phyloP scores from a whole-genome alignment of 768 basidiomycete genomes.

The Paxillus rubicundulus region DNA sequence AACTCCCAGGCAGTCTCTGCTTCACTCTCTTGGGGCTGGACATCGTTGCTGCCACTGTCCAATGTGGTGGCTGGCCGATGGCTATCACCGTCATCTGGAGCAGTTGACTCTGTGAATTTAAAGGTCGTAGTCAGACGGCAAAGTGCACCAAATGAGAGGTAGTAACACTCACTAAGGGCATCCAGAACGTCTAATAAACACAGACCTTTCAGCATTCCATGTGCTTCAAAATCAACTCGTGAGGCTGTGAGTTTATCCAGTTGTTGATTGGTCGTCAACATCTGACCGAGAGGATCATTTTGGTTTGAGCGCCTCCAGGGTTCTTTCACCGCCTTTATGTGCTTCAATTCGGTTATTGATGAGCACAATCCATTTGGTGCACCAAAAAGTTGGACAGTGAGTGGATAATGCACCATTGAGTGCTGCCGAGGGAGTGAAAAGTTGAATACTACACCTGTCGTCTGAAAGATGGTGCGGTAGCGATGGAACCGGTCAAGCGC shows the following conservation, averaged over 20 bases:
- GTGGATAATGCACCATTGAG: constrained; percentile 27
- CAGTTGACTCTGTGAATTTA: not conserved
- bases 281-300: constrained; percentile 23
- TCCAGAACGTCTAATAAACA: not conserved
- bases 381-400: constrained; percentile 24
- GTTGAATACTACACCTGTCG: constrained; percentile 11
- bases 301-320: constrained; percentile 30
- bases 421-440: constrained; percentile 33
- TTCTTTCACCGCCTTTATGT: constrained; percentile 35
- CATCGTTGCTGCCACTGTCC: too few species aligned
- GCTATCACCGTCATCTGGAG: too few species aligned
- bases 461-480: constrained; percentile 14
- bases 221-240: constrained; percentile 13
- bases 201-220: constrained; percentile 18
- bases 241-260: constrained; percentile 27
- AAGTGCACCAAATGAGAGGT: not conserved
- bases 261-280: constrained; percentile 26
- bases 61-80: too few species aligned
- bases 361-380: constrained; percentile 35
- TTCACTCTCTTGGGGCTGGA: too few species aligned
- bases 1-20: too few species aligned
- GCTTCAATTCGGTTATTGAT: constrained; percentile 35
- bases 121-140: not conserved
- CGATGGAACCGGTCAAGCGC: constrained; percentile 21
- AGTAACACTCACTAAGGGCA: too few species aligned